phyloP scores from a whole-genome alignment of 2,329 filamentous ascomycete genomes.

The Trichoderma koningiopsis region DNA sequence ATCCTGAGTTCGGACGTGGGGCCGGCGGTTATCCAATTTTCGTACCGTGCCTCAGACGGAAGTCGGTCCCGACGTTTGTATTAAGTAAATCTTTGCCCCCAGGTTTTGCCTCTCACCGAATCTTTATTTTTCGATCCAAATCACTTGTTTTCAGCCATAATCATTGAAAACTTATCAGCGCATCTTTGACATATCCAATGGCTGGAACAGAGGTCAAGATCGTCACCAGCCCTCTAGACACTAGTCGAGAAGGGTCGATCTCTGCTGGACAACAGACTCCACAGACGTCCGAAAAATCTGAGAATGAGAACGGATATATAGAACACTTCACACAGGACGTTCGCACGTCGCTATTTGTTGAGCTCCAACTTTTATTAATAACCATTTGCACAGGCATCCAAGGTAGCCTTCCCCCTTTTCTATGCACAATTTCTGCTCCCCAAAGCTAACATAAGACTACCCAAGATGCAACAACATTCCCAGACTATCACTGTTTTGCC shows the following conservation, averaged over 20 bases:
- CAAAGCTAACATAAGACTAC: background rate
- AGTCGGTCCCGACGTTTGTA: constrained; percentile 19
- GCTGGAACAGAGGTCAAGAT: constrained; percentile 7
- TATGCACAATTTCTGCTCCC: background rate
- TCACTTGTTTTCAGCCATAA: background rate
- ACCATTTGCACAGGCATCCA: constrained; percentile 56
- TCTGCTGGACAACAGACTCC: background rate
- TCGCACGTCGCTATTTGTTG: constrained; percentile 45
- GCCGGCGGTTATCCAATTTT: constrained; percentile 20
- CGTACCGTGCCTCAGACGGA: constrained; percentile 19
- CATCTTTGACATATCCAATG: background rate
- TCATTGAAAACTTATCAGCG: background rate
- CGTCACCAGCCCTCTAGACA: background rate
- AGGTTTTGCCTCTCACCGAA: background rate
- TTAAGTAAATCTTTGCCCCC: background rate
- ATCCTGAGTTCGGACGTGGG: constrained; percentile 20
- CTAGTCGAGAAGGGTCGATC: constrained; percentile 19
- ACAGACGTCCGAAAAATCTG: background rate
- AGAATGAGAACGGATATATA: background rate
- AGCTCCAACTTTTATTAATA: constrained; percentile 49
- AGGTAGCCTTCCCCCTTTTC: constrained; percentile 36
- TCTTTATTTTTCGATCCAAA: background rate
- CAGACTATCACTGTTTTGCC: constrained; percentile 63
- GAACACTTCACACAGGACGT: constrained; percentile 37
- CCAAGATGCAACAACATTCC: constrained; percentile 59